Conservation (phyloP, 768 basidiomycete species). For the Termitomyces sp. region DNA sequence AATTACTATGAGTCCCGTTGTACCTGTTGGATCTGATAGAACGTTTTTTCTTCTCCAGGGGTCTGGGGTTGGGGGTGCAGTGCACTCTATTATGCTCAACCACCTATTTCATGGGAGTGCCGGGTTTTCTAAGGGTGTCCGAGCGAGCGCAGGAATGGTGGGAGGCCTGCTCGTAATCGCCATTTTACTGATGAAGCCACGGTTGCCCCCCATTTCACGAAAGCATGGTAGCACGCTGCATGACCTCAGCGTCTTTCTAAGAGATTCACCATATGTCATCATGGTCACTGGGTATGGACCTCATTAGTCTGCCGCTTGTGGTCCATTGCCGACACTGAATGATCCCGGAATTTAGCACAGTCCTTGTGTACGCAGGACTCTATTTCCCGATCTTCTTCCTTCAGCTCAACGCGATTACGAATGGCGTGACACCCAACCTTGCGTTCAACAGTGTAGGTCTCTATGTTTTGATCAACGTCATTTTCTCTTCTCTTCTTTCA, state of each 20-base stretch:
- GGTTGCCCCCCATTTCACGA: conserved; percentile 31
- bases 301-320: not conserved
- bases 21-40: conserved; percentile 1
- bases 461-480: not conserved
- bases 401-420: conserved; percentile 45
- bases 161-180: conserved; percentile 24
- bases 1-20: conserved; percentile 2
- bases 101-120: conserved; percentile 36
- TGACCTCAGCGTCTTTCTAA: conserved; percentile 28
- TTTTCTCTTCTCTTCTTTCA: not conserved
- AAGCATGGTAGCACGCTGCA: conserved; percentile 21
- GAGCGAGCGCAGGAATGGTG: conserved; percentile 32
- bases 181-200: conserved; percentile 28
- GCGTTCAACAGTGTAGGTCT: conserved; percentile 50
- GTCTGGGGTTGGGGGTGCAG: conserved; percentile 51
- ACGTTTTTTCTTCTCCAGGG: conserved; percentile 26
- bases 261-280: conserved; percentile 38
- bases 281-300: conserved; percentile 31
- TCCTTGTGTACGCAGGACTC: conserved; percentile 29
- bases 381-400: conserved; percentile 53
- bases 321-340: not conserved
- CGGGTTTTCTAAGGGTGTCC: conserved; percentile 45
- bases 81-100: conserved; percentile 64
- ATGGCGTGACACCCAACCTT: conserved; percentile 37
- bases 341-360: conserved; percentile 19